Percentiles rank a stretch among this genome's conserved stretches.
Conservation (phyloP, 2,329 filamentous ascomycete genomes). For the Talaromyces amestolkiae region DNA sequence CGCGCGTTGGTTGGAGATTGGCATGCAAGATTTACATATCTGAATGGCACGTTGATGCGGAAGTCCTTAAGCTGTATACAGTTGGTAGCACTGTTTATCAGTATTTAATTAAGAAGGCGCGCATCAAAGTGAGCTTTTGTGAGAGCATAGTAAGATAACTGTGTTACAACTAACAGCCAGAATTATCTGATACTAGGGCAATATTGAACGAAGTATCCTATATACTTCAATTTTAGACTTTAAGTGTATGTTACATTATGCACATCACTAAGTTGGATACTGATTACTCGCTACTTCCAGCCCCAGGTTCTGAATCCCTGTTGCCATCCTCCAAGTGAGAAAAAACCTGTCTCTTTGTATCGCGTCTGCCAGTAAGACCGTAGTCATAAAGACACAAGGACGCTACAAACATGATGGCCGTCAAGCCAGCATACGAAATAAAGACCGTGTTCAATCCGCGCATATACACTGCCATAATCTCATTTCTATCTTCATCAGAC, state of each 20-base stretch:
- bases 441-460: neutral
- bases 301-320: neutral
- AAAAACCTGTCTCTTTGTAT: neutral
- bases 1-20: neutral
- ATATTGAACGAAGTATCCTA: neutral
- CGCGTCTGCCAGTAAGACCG: neutral
- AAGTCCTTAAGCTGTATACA: neutral
- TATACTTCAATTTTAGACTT: neutral
- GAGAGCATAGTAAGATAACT: neutral
- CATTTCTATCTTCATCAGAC: neutral
- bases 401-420: too few species aligned
- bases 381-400: neutral
- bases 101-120: neutral
- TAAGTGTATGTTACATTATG: neutral
- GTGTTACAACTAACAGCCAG: neutral
- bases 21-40: neutral
- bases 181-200: neutral
- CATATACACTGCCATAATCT: slow-evolving; percentile 6
- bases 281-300: neutral
- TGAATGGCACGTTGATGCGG: neutral
- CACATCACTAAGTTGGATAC: neutral
- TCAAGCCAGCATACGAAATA: neutral
- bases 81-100: neutral
- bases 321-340: neutral
- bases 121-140: neutral